Percentiles rank a stretch among this genome's conserved stretches.
Conservation (phyloP, 208 protist species). For the Crithidia expoeki region DNA sequence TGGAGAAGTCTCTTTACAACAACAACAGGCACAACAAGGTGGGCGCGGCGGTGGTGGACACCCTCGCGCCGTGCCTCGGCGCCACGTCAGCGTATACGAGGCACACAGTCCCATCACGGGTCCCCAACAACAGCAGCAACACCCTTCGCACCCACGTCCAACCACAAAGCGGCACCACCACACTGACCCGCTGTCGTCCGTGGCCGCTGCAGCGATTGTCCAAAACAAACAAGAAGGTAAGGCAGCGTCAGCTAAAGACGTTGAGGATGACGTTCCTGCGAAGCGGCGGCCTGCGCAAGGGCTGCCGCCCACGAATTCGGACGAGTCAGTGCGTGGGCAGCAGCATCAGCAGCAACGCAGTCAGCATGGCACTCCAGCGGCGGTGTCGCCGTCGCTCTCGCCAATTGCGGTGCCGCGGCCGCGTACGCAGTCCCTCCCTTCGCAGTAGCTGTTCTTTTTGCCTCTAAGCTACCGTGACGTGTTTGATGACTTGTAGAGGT, state of each 20-base stretch:
- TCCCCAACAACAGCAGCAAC: slow-evolving; percentile 9
- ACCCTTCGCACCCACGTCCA: background rate
- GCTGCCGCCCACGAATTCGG: background rate
- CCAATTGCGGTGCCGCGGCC: slow-evolving; percentile 1
- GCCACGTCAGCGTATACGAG: slow-evolving; percentile 5
- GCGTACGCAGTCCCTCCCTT: slow-evolving; percentile 7
- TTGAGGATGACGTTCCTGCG: background rate
- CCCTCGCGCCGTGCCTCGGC: background rate
- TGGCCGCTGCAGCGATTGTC: background rate
- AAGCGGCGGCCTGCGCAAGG: background rate
- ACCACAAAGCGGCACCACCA: background rate
- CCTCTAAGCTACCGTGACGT: background rate
- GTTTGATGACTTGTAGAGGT: too few relatives aligned
- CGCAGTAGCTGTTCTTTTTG: slow-evolving; percentile 8
- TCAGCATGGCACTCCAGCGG: slow-evolving; percentile 4
- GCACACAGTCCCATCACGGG: background rate
- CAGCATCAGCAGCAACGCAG: background rate
- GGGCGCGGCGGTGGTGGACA: background rate
- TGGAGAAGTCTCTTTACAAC: background rate
- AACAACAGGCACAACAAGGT: slow-evolving; percentile 3
- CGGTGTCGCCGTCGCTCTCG: background rate
- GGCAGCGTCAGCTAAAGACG: background rate
- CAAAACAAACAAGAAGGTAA: background rate
- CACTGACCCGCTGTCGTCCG: background rate
- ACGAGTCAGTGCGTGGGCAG: background rate